Base-by-base conservation (phyloP, 768 basidiomycete species). In the Leucocoprinus birnbaumii region DNA sequence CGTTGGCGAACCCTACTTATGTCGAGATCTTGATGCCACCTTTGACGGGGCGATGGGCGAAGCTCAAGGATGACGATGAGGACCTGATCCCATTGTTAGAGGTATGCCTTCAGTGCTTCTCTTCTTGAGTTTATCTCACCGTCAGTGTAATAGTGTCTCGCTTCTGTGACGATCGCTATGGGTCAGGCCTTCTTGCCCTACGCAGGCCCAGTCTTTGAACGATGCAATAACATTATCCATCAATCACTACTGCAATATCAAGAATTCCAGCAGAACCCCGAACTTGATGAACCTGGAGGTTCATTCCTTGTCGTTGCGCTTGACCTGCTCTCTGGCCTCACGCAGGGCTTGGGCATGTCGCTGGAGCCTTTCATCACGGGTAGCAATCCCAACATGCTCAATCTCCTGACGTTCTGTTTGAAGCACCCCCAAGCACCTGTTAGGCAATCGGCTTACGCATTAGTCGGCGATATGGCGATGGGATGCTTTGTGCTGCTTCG, bases 21-120 rank as follows among this genome's bases (percentile, higher is more conserved):
- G 90, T 98, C 50, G 93, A 97, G 40, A 94, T 98, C 59, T 73
- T 99, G 60, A 96, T 99, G 94, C 96, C 96, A 2, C 93, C 96
- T 35, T 73, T 99, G 55, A 90, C 91, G 48, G 81, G 80, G 55
- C 85, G 90, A 61, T 99, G 97, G 97, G 71, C 85, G n/a, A 88
- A 87, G 65, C 73, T 98, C 53, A 84, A 86, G 67, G 94, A 98
- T 66, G 85, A 93, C 51, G 95, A 98, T 54, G 87, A 90, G 6
- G 94, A 97, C 67, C 68, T 99, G 38, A 94, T 98, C 47, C 97
- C 97, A 0, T 76, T 99, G 43, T 82, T 99, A 7, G 97, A 99
- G 86, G 96, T 97, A 61, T 55, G 78, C 60, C 18, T 37, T 26
- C 45, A 53, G 42, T 24, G 16, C n/a, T 26, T 22, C 25, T 40